A percentile compares a stretch with the other conserved stretches of the same genome.
phyloP scores from a whole-genome alignment of 306 rosid species.

The peach (Prunus persica) region Prunus_persica_NCBIv2 NC_034014.1:295001-295500 shows the following conservation, averaged over 20 bases:
- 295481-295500: constrained; percentile 56
- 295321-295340: constrained; percentile 32
- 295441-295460: constrained; percentile 45
- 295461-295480: constrained; percentile 66
- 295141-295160: constrained; percentile 45
- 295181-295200: constrained; percentile 36
- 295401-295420: neutral
- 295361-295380: neutral
- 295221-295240: constrained; percentile 10
- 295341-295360: neutral
- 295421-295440: constrained; percentile 40
- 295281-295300: constrained; percentile 41
- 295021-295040: constrained; percentile 49
- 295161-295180: constrained; percentile 42
- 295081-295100: neutral
- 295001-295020: constrained; percentile 33
- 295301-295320: constrained; percentile 52
- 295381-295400: neutral
- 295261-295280: constrained; percentile 54
- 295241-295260: constrained; percentile 59
- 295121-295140: neutral
- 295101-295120: neutral
- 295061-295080: neutral
- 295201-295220: neutral
- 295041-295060: constrained; percentile 47